phyloP scores from a whole-genome alignment of 345 rosid genomes.

The Camelina hispida region DNA sequence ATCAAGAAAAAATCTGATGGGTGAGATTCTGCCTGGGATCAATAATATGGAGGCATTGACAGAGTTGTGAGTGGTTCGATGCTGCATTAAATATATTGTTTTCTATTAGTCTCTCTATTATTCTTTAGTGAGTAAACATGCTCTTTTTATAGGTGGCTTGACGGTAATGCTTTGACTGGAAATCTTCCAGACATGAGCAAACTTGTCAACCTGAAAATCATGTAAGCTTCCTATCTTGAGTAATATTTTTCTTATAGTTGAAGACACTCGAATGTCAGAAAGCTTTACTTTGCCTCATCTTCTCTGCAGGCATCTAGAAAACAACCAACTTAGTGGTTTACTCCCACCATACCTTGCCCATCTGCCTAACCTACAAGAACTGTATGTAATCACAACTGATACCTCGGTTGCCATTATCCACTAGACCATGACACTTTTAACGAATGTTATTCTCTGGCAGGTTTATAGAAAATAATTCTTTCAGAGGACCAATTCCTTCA shows the following conservation, averaged over 20 bases:
- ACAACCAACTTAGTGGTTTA: slow-evolving; percentile 75
- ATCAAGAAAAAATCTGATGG: slow-evolving; percentile 70
- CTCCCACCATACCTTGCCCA: slow-evolving; percentile 71
- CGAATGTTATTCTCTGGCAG: slow-evolving; percentile 52
- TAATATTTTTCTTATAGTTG: slow-evolving; percentile 3
- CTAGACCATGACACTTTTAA: slow-evolving; percentile 15
- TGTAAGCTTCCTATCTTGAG: slow-evolving; percentile 60
- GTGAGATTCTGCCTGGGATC: slow-evolving; percentile 68
- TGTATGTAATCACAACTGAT: slow-evolving; percentile 56
- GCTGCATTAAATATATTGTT: neutral
- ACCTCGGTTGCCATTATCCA: neutral
- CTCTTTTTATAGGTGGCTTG: slow-evolving; percentile 74
- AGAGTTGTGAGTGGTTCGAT: slow-evolving; percentile 69
- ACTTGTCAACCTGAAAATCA: slow-evolving; percentile 68
- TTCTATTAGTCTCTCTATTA: slow-evolving; percentile 6
- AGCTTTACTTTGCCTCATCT: slow-evolving; percentile 33
- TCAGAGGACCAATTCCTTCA: slow-evolving; percentile 73
- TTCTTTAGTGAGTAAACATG: slow-evolving; percentile 29
- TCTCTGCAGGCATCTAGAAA: slow-evolving; percentile 85
- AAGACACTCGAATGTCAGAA: slow-evolving; percentile 1
- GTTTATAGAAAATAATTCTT: slow-evolving; percentile 81
- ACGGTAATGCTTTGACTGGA: slow-evolving; percentile 72
- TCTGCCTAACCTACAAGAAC: slow-evolving; percentile 73
- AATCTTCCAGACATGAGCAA: slow-evolving; percentile 77
- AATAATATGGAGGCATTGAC: slow-evolving; percentile 66